phyloP scores from a whole-genome alignment of 2,329 filamentous ascomycete species.

The Fusarium sp. region DNA sequence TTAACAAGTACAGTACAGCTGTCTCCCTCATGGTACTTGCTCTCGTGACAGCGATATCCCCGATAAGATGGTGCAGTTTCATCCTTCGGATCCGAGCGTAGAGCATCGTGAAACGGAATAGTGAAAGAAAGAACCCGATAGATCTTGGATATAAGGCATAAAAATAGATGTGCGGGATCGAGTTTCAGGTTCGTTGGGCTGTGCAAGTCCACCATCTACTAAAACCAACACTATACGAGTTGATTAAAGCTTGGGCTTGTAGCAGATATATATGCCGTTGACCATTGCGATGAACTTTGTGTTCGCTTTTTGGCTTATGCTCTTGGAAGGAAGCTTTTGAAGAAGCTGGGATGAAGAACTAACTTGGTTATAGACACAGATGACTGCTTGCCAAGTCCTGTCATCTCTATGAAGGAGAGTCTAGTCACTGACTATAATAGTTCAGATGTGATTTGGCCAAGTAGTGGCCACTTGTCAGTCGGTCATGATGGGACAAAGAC shows the following conservation, averaged over 20 bases:
- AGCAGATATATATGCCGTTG: background rate
- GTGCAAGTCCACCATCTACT: background rate
- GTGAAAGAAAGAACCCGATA: background rate
- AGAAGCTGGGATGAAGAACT: background rate
- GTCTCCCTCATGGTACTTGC: background rate
- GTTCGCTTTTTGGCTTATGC: background rate
- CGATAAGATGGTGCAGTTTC: conserved; percentile 1
- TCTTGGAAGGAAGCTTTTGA: background rate
- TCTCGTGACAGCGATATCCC: conserved; percentile 7
- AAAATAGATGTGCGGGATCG: background rate
- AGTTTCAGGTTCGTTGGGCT: background rate
- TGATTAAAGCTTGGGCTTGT: background rate
- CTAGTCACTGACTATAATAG: background rate
- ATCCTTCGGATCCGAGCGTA: conserved; percentile 2
- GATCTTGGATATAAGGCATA: background rate
- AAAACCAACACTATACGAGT: background rate
- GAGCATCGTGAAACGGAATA: conserved; percentile 16
- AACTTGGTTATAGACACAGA: background rate
- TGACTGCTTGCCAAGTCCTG: background rate
- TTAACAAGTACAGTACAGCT: conserved; percentile 10
- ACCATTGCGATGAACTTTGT: background rate
- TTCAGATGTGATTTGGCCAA: background rate
- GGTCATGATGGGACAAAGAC: background rate
- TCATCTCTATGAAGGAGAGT: background rate
- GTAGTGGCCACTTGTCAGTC: background rate